These are phyloP conservation scores for Komagataella populi DNA, from an alignment of 805 yeast genomes.

Conservation along the genomic window DNA sequence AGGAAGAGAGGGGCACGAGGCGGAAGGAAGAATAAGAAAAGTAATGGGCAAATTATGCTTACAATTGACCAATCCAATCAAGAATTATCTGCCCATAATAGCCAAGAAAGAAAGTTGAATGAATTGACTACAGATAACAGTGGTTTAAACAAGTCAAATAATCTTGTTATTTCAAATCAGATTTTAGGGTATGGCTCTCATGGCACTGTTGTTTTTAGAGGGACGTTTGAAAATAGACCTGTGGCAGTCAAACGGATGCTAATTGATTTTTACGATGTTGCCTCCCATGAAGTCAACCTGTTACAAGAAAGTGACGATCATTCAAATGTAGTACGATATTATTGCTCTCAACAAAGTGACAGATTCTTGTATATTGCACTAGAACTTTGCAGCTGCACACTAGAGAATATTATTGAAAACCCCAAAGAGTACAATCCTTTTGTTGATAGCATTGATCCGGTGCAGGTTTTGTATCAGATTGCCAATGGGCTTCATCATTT, in stretches of 20 bases:
- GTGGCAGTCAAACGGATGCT: conserved; percentile 95
- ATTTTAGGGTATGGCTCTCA: conserved; percentile 94
- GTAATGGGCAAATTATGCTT: conserved; percentile 13
- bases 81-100: conserved; percentile 10
- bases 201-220: conserved; percentile 89
- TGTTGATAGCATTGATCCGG: conserved; percentile 22
- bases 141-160: conserved; percentile 21
- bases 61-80: conserved; percentile 3
- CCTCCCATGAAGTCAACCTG: conserved; percentile 78
- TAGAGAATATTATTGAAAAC: conserved; percentile 72
- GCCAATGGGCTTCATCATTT: conserved; percentile 77
- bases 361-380: conserved; percentile 85
- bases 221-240: conserved; percentile 81
- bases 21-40: conserved; percentile 46
- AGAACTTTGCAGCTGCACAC: conserved; percentile 79
- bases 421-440: conserved; percentile 24
- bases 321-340: conserved; percentile 87
- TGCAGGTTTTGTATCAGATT: conserved; percentile 54
- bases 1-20: conserved; percentile 83
- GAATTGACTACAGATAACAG: conserved; percentile 1
- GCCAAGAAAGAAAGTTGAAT: conserved; percentile 1
- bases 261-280: conserved; percentile 85
- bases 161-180: conserved; percentile 50
- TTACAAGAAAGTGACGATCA: conserved; percentile 94
- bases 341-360: conserved; percentile 84